Evolutionary conservation across 2,329 filamentous ascomycete genomes (phyloP).

Genomic region (Talaromyces sp.): DNA sequence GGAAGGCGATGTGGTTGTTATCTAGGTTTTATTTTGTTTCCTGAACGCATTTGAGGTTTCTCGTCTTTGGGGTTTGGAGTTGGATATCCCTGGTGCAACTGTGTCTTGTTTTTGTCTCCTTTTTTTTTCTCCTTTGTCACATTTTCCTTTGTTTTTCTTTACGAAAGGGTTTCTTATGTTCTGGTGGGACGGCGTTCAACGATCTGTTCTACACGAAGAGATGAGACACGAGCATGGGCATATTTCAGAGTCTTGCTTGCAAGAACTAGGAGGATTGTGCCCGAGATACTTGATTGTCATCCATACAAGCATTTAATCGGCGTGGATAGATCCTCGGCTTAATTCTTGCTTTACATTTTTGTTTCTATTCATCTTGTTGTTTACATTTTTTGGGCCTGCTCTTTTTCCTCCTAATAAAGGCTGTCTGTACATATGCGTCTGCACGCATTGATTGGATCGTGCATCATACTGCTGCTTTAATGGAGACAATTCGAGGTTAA

Average conservation of each 20-base stretch:
- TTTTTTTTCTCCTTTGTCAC: conserved; percentile 17
- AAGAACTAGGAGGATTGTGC: conserved; percentile 4
- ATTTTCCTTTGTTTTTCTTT: conserved; percentile 25
- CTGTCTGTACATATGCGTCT: conserved; percentile 17
- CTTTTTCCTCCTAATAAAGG: neutral
- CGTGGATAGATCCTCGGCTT: conserved; percentile 16
- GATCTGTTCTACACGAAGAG: conserved; percentile 27
- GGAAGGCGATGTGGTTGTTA: conserved; percentile 50
- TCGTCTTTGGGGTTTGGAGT: conserved; percentile 32
- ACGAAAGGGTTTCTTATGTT: conserved; percentile 20
- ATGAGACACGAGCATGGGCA: conserved; percentile 29
- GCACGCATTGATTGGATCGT: neutral
- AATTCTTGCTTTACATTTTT: conserved; percentile 12
- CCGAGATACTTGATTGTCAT: conserved; percentile 18
- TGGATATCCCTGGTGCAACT: conserved; percentile 27
- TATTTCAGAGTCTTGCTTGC: conserved; percentile 18
- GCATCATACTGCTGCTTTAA: neutral
- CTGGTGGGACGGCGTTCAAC: conserved; percentile 15
- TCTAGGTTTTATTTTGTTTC: conserved; percentile 33
- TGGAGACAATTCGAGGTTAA: neutral
- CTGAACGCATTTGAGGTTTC: conserved; percentile 22
- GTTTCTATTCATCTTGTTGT: conserved; percentile 11
- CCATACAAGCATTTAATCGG: conserved; percentile 30
- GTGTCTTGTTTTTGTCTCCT: conserved; percentile 14
- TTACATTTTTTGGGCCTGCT: conserved; percentile 1